A percentile compares a stretch with the other conserved stretches of the same genome.
These are phyloP conservation scores for Dactylella cylindrospora DNA, from an alignment of 2,329 filamentous ascomycete genomes.

Conservation along the genomic window DNA sequence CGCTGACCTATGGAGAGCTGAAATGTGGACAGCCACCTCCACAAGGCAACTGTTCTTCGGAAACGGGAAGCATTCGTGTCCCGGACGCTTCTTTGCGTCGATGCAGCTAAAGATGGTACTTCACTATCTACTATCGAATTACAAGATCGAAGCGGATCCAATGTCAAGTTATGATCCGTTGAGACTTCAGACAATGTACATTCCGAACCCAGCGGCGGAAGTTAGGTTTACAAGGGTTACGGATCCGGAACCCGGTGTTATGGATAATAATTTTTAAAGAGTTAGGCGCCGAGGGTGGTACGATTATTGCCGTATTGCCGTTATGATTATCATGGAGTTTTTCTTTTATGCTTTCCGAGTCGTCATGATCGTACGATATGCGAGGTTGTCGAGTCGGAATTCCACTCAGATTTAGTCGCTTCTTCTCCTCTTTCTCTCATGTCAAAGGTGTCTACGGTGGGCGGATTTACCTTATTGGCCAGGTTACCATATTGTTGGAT, in stretches of 20 bases:
- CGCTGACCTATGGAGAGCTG: slow-evolving; percentile 15
- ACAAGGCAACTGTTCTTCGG: slow-evolving; percentile 40
- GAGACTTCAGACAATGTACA: slow-evolving; percentile 41
- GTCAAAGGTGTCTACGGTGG: too few species aligned
- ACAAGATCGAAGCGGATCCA: slow-evolving; percentile 21
- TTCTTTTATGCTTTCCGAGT: too few species aligned
- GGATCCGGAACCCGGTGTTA: slow-evolving; percentile 30
- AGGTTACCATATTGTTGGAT: too few species aligned
- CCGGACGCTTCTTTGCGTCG: slow-evolving; percentile 43
- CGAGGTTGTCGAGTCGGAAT: too few species aligned
- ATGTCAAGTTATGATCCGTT: slow-evolving; percentile 22
- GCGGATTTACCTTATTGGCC: too few species aligned
- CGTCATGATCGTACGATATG: too few species aligned
- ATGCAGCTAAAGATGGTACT: slow-evolving; percentile 37
- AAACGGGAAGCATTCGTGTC: slow-evolving; percentile 37
- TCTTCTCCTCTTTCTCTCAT: too few species aligned
- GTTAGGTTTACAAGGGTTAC: slow-evolving; percentile 33
- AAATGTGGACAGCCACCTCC: slow-evolving; percentile 40
- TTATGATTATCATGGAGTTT: too few species aligned
- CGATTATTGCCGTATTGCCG: too few species aligned
- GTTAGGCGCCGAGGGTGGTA: too few species aligned
- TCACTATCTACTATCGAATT: slow-evolving; percentile 36
- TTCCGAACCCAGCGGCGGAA: slow-evolving; percentile 29
- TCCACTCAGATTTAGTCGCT: too few species aligned
- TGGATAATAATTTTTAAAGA: too few species aligned